Evolutionary conservation across 345 rosid species (phyloP).

Genomic region (Populus tremula): DNA sequence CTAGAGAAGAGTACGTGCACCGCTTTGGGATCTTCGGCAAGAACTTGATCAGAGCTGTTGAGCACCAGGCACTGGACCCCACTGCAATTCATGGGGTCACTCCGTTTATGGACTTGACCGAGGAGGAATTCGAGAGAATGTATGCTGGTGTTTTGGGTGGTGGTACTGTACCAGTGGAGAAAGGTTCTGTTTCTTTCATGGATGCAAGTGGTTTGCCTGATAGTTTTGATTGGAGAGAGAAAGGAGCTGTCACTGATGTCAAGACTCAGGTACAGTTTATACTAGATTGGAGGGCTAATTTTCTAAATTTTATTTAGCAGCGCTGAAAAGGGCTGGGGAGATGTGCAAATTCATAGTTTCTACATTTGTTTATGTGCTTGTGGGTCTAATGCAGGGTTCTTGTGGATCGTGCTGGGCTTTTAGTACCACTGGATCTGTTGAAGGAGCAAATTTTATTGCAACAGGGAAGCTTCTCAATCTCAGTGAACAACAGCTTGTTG

Average conservation of each 20-base stretch:
- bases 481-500: slow-evolving; percentile 92
- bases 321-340: not conserved
- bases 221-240: slow-evolving; percentile 83
- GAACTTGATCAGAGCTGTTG: slow-evolving; percentile 67
- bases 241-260: slow-evolving; percentile 85
- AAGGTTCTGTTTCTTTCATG: slow-evolving; percentile 13
- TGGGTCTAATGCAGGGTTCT: slow-evolving; percentile 45
- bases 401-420: slow-evolving; percentile 99
- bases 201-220: slow-evolving; percentile 58
- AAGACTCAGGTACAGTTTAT: slow-evolving; percentile 55
- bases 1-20: slow-evolving; percentile 61
- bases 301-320: no score
- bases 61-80: slow-evolving; percentile 78
- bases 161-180: not conserved
- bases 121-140: slow-evolving; percentile 66
- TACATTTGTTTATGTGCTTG: not conserved
- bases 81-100: slow-evolving; percentile 77
- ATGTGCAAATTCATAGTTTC: not conserved
- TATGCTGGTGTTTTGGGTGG: slow-evolving; percentile 46
- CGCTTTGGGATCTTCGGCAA: slow-evolving; percentile 64
- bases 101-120: slow-evolving; percentile 71
- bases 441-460: slow-evolving; percentile 76
- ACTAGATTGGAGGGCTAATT: not conserved
- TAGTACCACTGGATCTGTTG: slow-evolving; percentile 81
- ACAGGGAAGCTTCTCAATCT: slow-evolving; percentile 81